phyloP scores from a whole-genome alignment of 2,329 filamentous ascomycete genomes.

The Colletotrichum coccodes region DNA sequence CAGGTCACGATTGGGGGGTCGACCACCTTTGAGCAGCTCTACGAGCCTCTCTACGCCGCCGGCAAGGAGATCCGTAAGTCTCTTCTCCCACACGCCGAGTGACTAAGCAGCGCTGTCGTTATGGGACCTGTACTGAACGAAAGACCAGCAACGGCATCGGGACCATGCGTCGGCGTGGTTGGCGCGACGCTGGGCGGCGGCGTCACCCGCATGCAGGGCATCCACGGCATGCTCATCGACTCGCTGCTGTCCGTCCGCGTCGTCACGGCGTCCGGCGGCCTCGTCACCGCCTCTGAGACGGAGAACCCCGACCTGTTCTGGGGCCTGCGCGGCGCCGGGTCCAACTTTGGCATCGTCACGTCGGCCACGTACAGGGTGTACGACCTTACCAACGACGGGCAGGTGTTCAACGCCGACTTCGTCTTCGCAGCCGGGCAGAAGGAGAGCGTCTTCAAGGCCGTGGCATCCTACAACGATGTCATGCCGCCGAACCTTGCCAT shows the following conservation, averaged over 20 bases:
- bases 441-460: neutral
- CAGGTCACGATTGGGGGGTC: too few relatives aligned
- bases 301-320: slow-evolving; percentile 23
- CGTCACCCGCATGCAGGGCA: neutral
- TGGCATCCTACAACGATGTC: neutral
- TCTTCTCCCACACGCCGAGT: neutral
- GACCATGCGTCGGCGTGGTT: neutral
- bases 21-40: too few relatives aligned
- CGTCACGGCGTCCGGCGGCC: neutral
- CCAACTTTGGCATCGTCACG: neutral
- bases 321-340: slow-evolving; percentile 21
- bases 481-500: neutral
- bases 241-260: neutral
- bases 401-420: neutral
- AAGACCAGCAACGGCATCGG: too few relatives aligned
- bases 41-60: too few relatives aligned
- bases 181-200: neutral
- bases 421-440: neutral
- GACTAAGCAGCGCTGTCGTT: neutral
- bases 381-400: neutral
- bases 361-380: neutral
- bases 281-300: neutral
- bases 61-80: too few relatives aligned
- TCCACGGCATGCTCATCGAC: slow-evolving; percentile 12
- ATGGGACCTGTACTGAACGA: too few relatives aligned